Evolutionary conservation across 2,329 filamentous ascomycete species (phyloP).

Genomic region (Madurella fahalii): DNA sequence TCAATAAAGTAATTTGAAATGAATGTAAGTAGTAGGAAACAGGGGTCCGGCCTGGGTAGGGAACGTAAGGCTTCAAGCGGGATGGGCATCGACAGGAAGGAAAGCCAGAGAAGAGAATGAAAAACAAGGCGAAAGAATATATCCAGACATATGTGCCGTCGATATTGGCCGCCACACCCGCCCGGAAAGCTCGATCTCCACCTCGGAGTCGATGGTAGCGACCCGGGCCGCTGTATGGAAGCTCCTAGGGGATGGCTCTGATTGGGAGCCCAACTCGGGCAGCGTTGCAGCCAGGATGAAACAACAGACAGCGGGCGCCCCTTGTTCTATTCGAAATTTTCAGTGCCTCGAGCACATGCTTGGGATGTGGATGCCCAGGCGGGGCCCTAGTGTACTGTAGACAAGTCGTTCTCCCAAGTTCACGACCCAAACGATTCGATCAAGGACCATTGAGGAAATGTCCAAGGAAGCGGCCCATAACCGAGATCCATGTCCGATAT

Average conservation of each 20-base stretch:
- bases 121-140: not conserved
- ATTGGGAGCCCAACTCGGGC: constrained; percentile 4
- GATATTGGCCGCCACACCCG: constrained; percentile 4
- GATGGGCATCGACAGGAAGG: constrained; percentile 1
- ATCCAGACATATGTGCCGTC: constrained; percentile 5
- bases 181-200: not conserved
- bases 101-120: not conserved
- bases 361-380: constrained; percentile 1
- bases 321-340: not conserved
- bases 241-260: not conserved
- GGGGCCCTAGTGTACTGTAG: not conserved
- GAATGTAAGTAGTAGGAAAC: constrained; percentile 7
- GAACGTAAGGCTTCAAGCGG: constrained; percentile 9
- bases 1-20: constrained; percentile 5
- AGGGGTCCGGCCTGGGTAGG: constrained; percentile 8
- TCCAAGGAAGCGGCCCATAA: too few species aligned
- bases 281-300: constrained; percentile 8
- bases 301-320: constrained; percentile 3
- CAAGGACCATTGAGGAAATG: not conserved
- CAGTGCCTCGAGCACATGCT: not conserved
- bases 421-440: not conserved
- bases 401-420: not conserved
- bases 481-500: too few species aligned
- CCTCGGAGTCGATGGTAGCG: not conserved
- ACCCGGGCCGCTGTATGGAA: not conserved